Conservation (phyloP, 768 basidiomycete genomes). For the Podaxis sp. region DNA sequence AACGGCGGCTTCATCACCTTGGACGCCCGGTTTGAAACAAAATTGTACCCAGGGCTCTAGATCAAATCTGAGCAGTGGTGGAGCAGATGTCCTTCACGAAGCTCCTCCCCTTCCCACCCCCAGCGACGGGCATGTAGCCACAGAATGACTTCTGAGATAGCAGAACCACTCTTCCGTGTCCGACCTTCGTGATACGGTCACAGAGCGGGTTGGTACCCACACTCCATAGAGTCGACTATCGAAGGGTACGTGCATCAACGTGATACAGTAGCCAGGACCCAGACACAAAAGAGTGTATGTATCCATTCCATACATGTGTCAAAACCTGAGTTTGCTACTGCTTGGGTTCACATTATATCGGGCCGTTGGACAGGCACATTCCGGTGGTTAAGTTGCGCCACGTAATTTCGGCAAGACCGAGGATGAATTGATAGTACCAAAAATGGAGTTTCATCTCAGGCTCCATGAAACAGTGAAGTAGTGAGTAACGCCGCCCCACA, state of each 20-base stretch:
- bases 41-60: background rate
- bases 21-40: background rate
- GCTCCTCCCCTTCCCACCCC: background rate
- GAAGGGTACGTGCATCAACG: background rate
- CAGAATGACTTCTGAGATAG: background rate
- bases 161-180: background rate
- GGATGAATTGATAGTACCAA: background rate
- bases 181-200: background rate
- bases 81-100: background rate
- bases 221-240: background rate
- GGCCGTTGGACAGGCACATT: background rate
- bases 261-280: background rate
- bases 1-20: background rate
- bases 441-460: background rate
- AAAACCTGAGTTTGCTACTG: background rate
- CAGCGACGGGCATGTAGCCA: background rate
- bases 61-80: background rate
- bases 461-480: background rate
- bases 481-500: background rate
- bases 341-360: background rate
- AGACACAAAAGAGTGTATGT: background rate
- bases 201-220: conserved; percentile 3
- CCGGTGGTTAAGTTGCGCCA: background rate
- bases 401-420: background rate
- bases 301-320: background rate